phyloP scores from a whole-genome alignment of 495 filamentous ascomycete species.

The Pseudotulostoma volvatum region DNA sequence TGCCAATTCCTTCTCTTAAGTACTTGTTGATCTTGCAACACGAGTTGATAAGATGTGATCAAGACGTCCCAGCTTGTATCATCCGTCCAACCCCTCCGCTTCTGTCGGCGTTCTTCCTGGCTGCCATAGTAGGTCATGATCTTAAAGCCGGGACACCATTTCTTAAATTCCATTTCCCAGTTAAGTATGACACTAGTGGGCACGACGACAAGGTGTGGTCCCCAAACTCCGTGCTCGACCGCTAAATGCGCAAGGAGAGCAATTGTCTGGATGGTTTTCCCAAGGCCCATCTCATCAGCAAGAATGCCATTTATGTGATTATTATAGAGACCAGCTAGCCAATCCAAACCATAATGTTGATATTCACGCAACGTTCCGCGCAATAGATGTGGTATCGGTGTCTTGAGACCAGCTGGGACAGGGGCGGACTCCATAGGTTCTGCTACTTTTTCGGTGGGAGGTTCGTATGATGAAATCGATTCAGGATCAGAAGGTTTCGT shows the following conservation, averaged over 20 bases:
- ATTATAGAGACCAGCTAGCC: conserved; percentile 85
- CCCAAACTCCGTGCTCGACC: conserved; percentile 83
- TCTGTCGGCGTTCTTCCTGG: conserved; percentile 77
- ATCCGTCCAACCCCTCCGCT: conserved; percentile 80
- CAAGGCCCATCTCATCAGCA: conserved; percentile 98
- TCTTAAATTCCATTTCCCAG: conserved; percentile 99
- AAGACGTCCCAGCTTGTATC: conserved; percentile 89
- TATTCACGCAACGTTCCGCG: conserved; percentile 90
- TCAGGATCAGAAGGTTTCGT: conserved; percentile 54
- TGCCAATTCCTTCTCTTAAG: conserved; percentile 91
- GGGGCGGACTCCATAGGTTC: conserved; percentile 18
- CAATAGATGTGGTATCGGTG: conserved; percentile 72
- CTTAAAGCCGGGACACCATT: conserved; percentile 97
- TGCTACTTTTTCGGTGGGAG: conserved; percentile 19
- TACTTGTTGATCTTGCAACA: conserved; percentile 84
- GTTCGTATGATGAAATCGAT: conserved; percentile 43
- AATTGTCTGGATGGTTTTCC: conserved; percentile 98
- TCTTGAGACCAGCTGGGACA: conserved; percentile 35
- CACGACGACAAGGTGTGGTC: conserved; percentile 88
- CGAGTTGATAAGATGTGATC: conserved; percentile 92
- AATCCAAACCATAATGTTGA: conserved; percentile 90
- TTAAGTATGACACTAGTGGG: conserved; percentile 98
- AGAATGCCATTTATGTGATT: conserved; percentile 91
- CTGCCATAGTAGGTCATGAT: conserved; percentile 94
- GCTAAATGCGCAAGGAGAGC: conserved; percentile 86